Conservation (phyloP, 2,329 filamentous ascomycete genomes). For the Phialophora tarda region DNA sequence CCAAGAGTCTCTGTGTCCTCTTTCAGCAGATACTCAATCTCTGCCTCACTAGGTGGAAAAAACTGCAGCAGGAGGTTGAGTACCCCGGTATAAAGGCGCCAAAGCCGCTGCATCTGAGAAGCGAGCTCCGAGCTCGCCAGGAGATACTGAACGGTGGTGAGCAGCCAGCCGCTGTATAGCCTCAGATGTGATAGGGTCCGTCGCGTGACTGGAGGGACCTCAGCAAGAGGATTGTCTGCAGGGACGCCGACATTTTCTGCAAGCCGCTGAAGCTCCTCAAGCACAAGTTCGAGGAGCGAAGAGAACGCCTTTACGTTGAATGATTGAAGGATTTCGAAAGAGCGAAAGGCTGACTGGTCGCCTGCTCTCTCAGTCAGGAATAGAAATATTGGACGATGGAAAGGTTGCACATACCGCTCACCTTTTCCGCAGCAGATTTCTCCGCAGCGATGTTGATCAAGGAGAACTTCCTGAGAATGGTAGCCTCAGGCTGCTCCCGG, state of each 20-base stretch:
- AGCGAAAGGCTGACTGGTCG: slow-evolving; percentile 74
- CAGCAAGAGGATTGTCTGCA: slow-evolving; percentile 27
- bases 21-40: slow-evolving; percentile 66
- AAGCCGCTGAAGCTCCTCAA: slow-evolving; percentile 26
- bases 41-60: slow-evolving; percentile 64
- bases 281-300: slow-evolving; percentile 29
- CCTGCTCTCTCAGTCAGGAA: slow-evolving; percentile 9
- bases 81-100: slow-evolving; percentile 68
- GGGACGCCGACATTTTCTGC: slow-evolving; percentile 44
- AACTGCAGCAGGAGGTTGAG: slow-evolving; percentile 64
- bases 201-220: slow-evolving; percentile 63
- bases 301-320: slow-evolving; percentile 62
- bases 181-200: slow-evolving; percentile 68
- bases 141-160: slow-evolving; percentile 50
- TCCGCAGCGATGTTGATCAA: slow-evolving; percentile 83
- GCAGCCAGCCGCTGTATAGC: slow-evolving; percentile 71
- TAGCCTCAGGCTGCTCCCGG: slow-evolving; percentile 69
- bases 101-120: slow-evolving; percentile 65
- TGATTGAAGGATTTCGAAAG: slow-evolving; percentile 72
- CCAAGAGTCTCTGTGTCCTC: slow-evolving; percentile 71
- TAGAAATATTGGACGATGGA: background rate
- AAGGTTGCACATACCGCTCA: slow-evolving; percentile 21
- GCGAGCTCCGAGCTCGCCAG: slow-evolving; percentile 59
- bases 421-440: slow-evolving; percentile 41
- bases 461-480: slow-evolving; percentile 75